Evolutionary conservation across 192 early-diverging fungal species (phyloP).

Genomic region (Linnemannia hyalina): DNA sequence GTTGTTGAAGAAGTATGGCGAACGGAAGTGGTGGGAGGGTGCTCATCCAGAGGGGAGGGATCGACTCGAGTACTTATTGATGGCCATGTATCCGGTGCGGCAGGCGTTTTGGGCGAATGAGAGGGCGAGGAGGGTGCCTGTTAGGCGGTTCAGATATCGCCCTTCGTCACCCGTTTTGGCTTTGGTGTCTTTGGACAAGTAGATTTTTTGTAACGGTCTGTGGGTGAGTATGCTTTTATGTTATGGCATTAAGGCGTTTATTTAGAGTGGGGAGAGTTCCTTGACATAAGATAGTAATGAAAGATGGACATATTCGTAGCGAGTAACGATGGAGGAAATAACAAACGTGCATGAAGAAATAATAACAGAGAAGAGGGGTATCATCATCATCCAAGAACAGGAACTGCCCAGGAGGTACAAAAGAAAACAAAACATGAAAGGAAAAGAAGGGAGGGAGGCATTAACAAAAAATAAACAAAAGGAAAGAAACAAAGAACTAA

Average conservation of each 20-base stretch:
- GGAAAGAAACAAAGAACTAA: background rate
- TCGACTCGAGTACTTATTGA: too few relatives aligned
- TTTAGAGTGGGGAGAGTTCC: background rate
- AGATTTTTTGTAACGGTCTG: too few relatives aligned
- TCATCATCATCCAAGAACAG: background rate
- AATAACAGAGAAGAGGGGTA: background rate
- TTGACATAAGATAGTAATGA: background rate
- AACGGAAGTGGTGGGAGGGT: too few relatives aligned
- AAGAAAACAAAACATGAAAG: background rate
- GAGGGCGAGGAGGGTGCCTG: too few relatives aligned
- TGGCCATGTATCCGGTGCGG: too few relatives aligned
- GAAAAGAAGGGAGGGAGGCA: background rate
- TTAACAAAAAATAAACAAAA: background rate
- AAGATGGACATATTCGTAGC: background rate
- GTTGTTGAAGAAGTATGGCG: too few relatives aligned
- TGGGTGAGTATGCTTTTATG: background rate
- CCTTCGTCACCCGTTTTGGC: too few relatives aligned
- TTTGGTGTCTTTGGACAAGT: too few relatives aligned
- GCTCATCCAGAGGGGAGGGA: too few relatives aligned
- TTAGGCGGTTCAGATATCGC: too few relatives aligned
- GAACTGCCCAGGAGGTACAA: background rate
- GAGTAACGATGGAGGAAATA: background rate
- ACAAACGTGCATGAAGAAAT: conserved; percentile 3
- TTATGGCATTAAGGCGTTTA: background rate
- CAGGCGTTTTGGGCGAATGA: too few relatives aligned